Evolutionary conservation across 371 early-diverging fungal species (phyloP), one percentile per base, ranked within the genome.

Genomic region (Rhizopus sp.): DNA sequence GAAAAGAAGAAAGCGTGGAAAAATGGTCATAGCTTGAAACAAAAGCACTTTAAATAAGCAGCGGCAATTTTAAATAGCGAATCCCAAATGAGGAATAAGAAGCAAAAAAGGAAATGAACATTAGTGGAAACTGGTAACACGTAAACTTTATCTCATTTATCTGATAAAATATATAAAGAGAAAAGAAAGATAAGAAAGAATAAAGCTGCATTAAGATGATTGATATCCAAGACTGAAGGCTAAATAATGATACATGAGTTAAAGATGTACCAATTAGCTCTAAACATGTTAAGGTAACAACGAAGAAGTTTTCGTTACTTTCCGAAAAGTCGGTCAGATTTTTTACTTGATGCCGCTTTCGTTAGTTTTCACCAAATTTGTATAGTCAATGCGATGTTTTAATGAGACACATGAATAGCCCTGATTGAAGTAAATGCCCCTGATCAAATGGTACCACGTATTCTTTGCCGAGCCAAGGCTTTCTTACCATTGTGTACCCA

Each of bases 81-180:
- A 46, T 46, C 29, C 46, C 29, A 46, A 46, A 46, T 46, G 29
- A 46, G 46, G 46, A 46, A 46, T 46, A 46, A 29, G 46, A 46
- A 29, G 7, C 46, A 16, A 46, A 46, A 46, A 46, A 8, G 29
- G 46, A 23, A 46, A 46, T 7, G 30, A 2, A 8, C 23, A 23
- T 23, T 23, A 23, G 23, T 2, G 23, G 23, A 23, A 23, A 23
- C 2, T 23, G 23, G 23, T 23, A 23, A 23, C 23, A 23, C 15
- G 46, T 5, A 46, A 29, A 4, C 30, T 46, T n/a, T 10, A n/a
- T 8, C 15, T 15, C 15, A 6, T 13, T 8, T 15, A n/a, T 2
- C 15, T 13, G 10, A n/a, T 3, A 41, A n/a, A 41, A 6, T 29
- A 23, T n/a, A 46, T 5, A 23, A 29, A 29, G 7, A 46, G 15